Percentiles rank a stretch among this genome's conserved stretches.
phyloP scores from a whole-genome alignment of 1,284 basidiomycete genomes.

The Rhodotorula sp. region DNA sequence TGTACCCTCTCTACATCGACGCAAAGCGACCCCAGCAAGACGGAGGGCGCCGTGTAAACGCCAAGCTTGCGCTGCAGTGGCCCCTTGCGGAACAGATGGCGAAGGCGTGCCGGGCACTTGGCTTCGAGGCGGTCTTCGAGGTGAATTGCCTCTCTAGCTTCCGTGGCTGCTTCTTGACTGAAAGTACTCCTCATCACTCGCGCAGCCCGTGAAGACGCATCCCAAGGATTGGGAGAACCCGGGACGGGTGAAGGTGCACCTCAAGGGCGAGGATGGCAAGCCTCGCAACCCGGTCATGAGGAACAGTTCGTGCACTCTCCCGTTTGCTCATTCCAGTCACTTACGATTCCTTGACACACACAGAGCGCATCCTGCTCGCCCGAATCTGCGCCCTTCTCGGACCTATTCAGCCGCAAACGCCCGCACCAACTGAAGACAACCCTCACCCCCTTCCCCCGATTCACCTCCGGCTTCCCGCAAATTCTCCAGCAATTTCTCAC shows the following conservation, averaged over 20 bases:
- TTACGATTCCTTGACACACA: conserved; percentile 13
- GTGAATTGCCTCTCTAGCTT: conserved; percentile 44
- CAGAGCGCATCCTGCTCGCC: conserved; percentile 49
- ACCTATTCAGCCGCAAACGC: conserved; percentile 46
- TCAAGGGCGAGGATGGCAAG: conserved; percentile 65
- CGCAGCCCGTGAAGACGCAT: conserved; percentile 68
- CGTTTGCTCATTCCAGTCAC: neutral
- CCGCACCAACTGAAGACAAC: conserved; percentile 48
- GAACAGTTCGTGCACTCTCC: conserved; percentile 63
- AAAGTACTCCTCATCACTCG: neutral
- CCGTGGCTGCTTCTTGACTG: neutral
- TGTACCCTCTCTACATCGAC: conserved; percentile 97
- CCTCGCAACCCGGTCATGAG: conserved; percentile 69
- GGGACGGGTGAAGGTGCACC: conserved; percentile 65
- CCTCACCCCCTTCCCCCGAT: conserved; percentile 60
- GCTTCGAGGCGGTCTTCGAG: conserved; percentile 65
- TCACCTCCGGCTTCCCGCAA: conserved; percentile 59
- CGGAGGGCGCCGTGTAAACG: conserved; percentile 75
- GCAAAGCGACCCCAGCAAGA: conserved; percentile 82
- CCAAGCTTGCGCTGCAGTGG: conserved; percentile 85
- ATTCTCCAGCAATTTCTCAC: conserved; percentile 68
- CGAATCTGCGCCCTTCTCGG: conserved; percentile 43
- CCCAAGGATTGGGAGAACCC: conserved; percentile 90
- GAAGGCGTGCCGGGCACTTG: conserved; percentile 72
- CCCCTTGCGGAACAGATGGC: conserved; percentile 89